phyloP scores from a whole-genome alignment of 805 yeast species.

The Starmera dryadoides region DNA sequence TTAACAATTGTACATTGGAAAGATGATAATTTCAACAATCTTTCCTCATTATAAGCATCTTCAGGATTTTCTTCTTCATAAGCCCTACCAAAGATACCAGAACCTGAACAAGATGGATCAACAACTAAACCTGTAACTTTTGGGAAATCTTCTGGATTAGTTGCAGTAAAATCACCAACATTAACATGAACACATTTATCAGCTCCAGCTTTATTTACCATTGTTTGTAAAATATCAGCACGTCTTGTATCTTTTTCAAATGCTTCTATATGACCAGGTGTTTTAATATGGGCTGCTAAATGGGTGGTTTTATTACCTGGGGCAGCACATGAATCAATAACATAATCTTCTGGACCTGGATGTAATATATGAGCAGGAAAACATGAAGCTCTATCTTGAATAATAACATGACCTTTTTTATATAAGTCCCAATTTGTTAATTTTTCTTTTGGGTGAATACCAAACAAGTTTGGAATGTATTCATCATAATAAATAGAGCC shows the following conservation, averaged over 20 bases:
- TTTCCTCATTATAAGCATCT: conserved; percentile 30
- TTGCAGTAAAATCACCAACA: conserved; percentile 40
- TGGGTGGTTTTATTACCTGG: conserved; percentile 99
- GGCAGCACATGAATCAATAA: conserved; percentile 94
- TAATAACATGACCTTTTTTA: conserved; percentile 68
- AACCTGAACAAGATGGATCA: conserved; percentile 97
- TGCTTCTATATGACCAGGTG: conserved; percentile 51
- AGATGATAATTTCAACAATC: conserved; percentile 69
- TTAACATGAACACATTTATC: conserved; percentile 34
- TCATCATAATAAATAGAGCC: conserved; percentile 69
- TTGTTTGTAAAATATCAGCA: conserved; percentile 59
- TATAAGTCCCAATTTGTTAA: conserved; percentile 66
- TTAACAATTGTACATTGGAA: conserved; percentile 85
- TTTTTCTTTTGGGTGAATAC: conserved; percentile 70
- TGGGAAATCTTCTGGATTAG: conserved; percentile 43
- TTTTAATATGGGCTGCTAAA: conserved; percentile 56
- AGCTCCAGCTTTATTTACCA: conserved; percentile 78
- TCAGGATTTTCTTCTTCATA: conserved; percentile 41
- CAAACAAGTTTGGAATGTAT: conserved; percentile 69
- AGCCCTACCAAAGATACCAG: conserved; percentile 83
- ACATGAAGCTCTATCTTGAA: conserved; percentile 96
- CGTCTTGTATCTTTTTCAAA: conserved; percentile 82
- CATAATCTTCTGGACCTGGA: conserved; percentile 50
- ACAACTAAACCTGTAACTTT: conserved; percentile 77
- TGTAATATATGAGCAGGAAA: conserved; percentile 84